Conservation (phyloP, 352 stramenopile genomes). For the Peronospora destructor region DNA sequence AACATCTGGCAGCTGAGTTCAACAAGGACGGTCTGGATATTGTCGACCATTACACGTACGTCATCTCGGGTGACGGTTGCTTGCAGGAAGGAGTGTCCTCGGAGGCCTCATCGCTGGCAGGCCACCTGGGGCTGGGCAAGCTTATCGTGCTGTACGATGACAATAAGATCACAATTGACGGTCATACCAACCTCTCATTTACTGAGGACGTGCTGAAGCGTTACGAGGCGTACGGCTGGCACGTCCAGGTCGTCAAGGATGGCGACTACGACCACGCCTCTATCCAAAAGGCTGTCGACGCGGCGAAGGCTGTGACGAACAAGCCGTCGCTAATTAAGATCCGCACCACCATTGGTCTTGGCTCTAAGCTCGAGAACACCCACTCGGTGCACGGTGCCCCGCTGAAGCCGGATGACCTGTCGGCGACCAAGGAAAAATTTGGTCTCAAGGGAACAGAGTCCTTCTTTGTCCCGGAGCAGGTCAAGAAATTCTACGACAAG, state of each 20-base stretch:
- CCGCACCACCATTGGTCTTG: constrained; percentile 94
- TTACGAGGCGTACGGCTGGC: constrained; percentile 98
- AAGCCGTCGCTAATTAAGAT: constrained; percentile 99
- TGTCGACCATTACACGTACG: constrained; percentile 98
- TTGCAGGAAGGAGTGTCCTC: constrained; percentile 96
- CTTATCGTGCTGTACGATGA: constrained; percentile 99
- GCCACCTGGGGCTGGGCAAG: constrained; percentile 96
- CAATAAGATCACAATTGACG: constrained; percentile 99
- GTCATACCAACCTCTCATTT: constrained; percentile 93
- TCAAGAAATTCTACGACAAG: constrained; percentile 89
- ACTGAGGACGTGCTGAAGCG: constrained; percentile 97
- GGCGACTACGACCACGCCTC: constrained; percentile 90
- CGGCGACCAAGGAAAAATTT: constrained; percentile 87
- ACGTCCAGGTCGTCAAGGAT: constrained; percentile 93
- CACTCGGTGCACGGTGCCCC: constrained; percentile 93
- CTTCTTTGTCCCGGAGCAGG: constrained; percentile 92
- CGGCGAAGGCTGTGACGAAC: constrained; percentile 91
- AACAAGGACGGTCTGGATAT: constrained; percentile 93
- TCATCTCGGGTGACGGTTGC: constrained; percentile 98
- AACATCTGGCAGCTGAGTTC: constrained; percentile 95
- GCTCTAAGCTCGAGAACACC: constrained; percentile 90
- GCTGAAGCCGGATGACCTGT: constrained; percentile 92
- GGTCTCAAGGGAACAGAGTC: constrained; percentile 88
- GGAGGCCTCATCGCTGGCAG: constrained; percentile 94
- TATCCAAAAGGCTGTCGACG: constrained; percentile 90